Evolutionary conservation across 2,329 filamentous ascomycete species (phyloP), one percentile per base, ranked within the genome.

Genomic region (Monascus ruber): DNA sequence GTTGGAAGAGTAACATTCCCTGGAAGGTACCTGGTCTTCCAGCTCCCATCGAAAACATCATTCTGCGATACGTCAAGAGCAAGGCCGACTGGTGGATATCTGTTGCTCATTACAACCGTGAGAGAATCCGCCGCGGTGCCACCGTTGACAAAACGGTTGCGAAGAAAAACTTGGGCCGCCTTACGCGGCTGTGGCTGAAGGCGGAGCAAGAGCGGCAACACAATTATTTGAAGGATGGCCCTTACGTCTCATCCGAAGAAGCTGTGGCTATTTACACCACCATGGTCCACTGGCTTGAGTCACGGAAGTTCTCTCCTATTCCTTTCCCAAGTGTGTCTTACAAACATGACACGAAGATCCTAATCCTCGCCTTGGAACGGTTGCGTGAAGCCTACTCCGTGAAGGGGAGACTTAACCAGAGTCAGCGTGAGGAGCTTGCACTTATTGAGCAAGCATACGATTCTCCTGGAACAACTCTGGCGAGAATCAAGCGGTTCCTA

Each of bases 61-160:
- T 98, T 54, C 72, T 98, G 45, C 84, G 91, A 55, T 98, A 98
- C 53, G 93, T 98, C 53, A 98, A 98, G 72, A 89, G 87, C 50
- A 98, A 98, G 72, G 91, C 91, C 11, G 91, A 98, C 61, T 98
- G 91, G 93, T 98, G 91, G 91, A 89, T 98, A 44, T 96, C 88
- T 24, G 93, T 98, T 27, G 91, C 91, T 7, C 91, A 98, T 60
- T 98, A 98, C 70, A 98, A 98, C 60, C 83, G 91, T 54, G 91
- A 98, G 69, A 83, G 91, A 61, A 98, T 98, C 55, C 79, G 91
- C 51, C 77, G 91, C 62, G 93, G 91, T 57, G 93, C 91, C 2
- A 98, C 91, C 2, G 91, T 98, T 8, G 91, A 98, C 62, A 98
- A 98, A 71, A 98, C 91, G 3, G 93, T 98, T 25, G 91, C 91